Conservation (phyloP, 495 filamentous ascomycete species). For the Aspergillus funiculosus region DNA sequence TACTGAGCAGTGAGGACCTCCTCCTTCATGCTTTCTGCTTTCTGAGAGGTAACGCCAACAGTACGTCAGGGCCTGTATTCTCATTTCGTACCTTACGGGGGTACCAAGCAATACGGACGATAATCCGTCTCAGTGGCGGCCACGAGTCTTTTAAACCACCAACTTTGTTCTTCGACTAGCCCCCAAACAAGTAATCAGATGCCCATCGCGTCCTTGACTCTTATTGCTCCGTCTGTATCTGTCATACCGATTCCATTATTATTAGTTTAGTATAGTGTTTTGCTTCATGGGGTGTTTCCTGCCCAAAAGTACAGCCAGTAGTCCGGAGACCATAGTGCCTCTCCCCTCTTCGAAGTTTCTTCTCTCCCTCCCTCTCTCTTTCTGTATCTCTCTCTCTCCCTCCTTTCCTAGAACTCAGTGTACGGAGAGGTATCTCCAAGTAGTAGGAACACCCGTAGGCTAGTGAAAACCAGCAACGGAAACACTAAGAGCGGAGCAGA, state of each 20-base stretch:
- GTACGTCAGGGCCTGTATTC: neutral
- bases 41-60: too few relatives aligned
- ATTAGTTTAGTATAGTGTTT: too few relatives aligned
- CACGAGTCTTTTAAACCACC: conserved; percentile 21
- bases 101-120: conserved; percentile 12
- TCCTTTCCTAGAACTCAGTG: too few relatives aligned
- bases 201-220: conserved; percentile 6
- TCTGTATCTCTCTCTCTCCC: too few relatives aligned
- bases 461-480: too few relatives aligned
- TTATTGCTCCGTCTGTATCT: conserved; percentile 9
- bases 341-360: neutral
- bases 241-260: conserved; percentile 8
- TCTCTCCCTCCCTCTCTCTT: too few relatives aligned
- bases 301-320: conserved; percentile 14
- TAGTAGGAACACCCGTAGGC: too few relatives aligned
- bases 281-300: conserved; percentile 11
- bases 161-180: conserved; percentile 14
- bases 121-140: conserved; percentile 22
- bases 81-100: neutral
- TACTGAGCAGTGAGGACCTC: too few relatives aligned
- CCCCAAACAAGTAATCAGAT: conserved; percentile 3
- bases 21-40: neutral
- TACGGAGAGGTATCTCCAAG: neutral
- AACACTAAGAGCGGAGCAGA: too few relatives aligned
- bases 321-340: neutral